These are phyloP conservation scores for Ceratocystis cacaofunesta DNA, from an alignment of 2,329 filamentous ascomycete genomes.

Conservation along the genomic window DNA sequence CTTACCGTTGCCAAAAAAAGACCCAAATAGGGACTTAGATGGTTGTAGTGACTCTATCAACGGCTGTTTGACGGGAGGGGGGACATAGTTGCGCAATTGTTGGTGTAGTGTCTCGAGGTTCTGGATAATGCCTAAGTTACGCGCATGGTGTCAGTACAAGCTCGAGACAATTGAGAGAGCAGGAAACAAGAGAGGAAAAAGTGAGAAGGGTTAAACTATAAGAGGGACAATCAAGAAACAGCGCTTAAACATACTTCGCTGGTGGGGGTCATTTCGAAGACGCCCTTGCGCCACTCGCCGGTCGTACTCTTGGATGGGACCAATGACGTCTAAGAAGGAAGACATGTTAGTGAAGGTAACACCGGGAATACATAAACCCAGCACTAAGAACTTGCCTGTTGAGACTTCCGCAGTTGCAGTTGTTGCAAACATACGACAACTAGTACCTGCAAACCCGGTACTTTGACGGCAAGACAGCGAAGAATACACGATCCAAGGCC, in stretches of 20 bases:
- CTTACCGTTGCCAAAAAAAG: slow-evolving; percentile 41
- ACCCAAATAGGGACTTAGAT: slow-evolving; percentile 39
- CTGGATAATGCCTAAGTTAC: slow-evolving; percentile 60
- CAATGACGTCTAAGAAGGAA: slow-evolving; percentile 25
- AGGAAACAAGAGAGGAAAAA: too few relatives aligned
- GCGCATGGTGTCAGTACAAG: slow-evolving; percentile 3
- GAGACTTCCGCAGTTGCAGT: neutral
- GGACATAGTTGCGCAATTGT: slow-evolving; percentile 57
- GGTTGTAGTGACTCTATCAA: slow-evolving; percentile 54
- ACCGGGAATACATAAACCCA: neutral
- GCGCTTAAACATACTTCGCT: slow-evolving; percentile 48
- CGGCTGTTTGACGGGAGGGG: slow-evolving; percentile 62
- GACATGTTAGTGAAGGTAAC: neutral
- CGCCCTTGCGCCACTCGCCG: slow-evolving; percentile 57
- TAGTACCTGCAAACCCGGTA: neutral
- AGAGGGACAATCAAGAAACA: neutral
- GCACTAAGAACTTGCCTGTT: neutral
- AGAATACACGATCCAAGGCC: neutral
- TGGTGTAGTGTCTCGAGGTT: slow-evolving; percentile 80
- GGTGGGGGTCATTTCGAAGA: slow-evolving; percentile 77
- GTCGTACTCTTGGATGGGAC: slow-evolving; percentile 82
- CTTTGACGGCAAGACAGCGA: neutral
- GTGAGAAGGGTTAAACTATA: too few relatives aligned
- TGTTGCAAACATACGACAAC: neutral
- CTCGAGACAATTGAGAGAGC: neutral